Base-by-base conservation (phyloP, 441 rosid genomes). In the Erodium moschatum region DNA sequence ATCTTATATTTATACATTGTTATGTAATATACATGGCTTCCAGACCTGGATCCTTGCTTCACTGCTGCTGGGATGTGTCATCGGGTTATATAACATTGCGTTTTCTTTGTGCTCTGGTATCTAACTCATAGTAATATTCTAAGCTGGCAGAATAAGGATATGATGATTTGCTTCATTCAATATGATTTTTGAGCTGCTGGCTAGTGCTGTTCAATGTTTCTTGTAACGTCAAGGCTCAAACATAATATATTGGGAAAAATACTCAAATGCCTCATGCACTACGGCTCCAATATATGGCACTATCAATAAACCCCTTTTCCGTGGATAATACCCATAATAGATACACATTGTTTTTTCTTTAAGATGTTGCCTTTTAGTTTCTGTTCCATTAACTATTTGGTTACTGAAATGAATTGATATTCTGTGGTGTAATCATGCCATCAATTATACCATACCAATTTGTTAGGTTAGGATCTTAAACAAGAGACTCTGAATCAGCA, bases 41-140 rank as follows among this genome's bases (percentile, higher is more conserved):
- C 27, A 58, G 27, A 19, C 27, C 54, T 58, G 27, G 12, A 58
- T 58, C 24, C 63, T 58, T 6, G 63, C 63, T 58, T 19, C 63
- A 58, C 63, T 24, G 11, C 63, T 58, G 24, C 63, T 20, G 54
- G 18, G 54, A 48, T 48, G 54, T 48, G 54, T 48, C 54, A 48
- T 48, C 54, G 13, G 54, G 54, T 48, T 11, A 48, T 12, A 13
- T 13, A 13, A 18, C 54, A 48, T 48, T 19, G 63, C 20, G 19
- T 18, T 58, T 58, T 19, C 27, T 58, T 20, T 58, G 19, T 58
- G 29, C 29, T 18, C 12, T 58, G 63, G 63, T 58, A 58, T 19
- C 7, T 58, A 58, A 58, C 63, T 58, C 10, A 19, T 18, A 19
- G 18, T 18, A 58, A 29, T 29, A 29, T 20, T 19, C 0, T 58